Percentiles rank a stretch among this genome's conserved stretches.
phyloP scores from a whole-genome alignment of 2,329 filamentous ascomycete genomes.

The Diaporthe vaccinii region DNA sequence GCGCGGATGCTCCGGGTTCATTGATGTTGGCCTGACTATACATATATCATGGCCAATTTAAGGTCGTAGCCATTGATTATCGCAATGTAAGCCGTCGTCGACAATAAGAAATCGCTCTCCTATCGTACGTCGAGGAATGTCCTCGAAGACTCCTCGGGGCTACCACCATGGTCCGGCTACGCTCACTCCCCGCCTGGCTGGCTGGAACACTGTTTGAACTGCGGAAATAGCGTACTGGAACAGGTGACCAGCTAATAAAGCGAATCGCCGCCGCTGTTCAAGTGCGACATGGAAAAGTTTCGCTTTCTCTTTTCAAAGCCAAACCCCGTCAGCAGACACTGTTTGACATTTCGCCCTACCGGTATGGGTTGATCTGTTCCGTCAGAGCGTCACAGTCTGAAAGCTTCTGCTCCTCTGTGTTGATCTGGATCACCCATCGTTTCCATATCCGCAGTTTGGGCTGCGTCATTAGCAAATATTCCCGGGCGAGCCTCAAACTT shows the following conservation, averaged over 20 bases:
- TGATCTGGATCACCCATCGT: neutral
- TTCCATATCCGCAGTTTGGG: neutral
- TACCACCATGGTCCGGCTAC: neutral
- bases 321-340: conserved; percentile 1
- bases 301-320: neutral
- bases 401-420: neutral
- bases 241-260: neutral
- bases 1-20: no score
- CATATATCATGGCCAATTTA: neutral
- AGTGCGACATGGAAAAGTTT: neutral
- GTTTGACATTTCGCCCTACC: conserved; percentile 21
- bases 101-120: no score
- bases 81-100: neutral
- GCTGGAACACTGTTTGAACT: neutral
- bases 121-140: no score
- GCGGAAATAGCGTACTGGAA: neutral
- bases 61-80: neutral
- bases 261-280: neutral
- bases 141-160: neutral
- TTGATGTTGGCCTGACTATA: neutral
- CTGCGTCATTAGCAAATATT: conserved; percentile 5
- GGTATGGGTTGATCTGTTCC: neutral
- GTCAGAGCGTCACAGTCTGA: conserved; percentile 15
- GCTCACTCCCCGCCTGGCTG: neutral
- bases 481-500: conserved; percentile 10